Conservation (phyloP, 768 basidiomycete genomes). For the Termitomyces sp. region DNA sequence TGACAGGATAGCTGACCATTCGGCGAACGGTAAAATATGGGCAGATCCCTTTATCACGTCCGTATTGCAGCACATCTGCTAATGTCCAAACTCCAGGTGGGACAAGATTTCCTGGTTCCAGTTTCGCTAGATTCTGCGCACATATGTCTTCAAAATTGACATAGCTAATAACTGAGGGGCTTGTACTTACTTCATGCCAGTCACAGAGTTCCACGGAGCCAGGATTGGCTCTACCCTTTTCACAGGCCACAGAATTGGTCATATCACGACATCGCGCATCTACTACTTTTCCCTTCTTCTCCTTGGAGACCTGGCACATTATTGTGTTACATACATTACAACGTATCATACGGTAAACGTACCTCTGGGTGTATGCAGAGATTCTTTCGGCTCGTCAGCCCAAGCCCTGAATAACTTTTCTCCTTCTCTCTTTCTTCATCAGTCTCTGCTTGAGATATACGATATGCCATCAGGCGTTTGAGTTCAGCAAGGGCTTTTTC, state of each 20-base stretch:
- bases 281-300: slow-evolving; percentile 97
- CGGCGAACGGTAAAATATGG: slow-evolving; percentile 95
- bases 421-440: slow-evolving; percentile 78
- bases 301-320: slow-evolving; percentile 77
- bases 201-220: slow-evolving; percentile 89
- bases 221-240: slow-evolving; percentile 81
- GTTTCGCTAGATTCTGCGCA: slow-evolving; percentile 71
- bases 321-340: background rate
- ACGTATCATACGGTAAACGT: slow-evolving; percentile 15
- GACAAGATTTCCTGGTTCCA: slow-evolving; percentile 79
- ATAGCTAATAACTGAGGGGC: background rate
- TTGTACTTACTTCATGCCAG: slow-evolving; percentile 82
- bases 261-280: slow-evolving; percentile 97
- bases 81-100: slow-evolving; percentile 91
- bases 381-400: slow-evolving; percentile 94
- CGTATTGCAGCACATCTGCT: slow-evolving; percentile 88
- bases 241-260: slow-evolving; percentile 78
- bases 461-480: slow-evolving; percentile 90
- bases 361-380: slow-evolving; percentile 95
- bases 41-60: slow-evolving; percentile 80
- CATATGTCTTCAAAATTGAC: slow-evolving; percentile 5
- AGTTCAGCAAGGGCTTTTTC: slow-evolving; percentile 96
- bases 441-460: slow-evolving; percentile 67
- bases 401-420: slow-evolving; percentile 79
- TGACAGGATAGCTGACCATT: slow-evolving; percentile 59